Evolutionary conservation across 2,329 filamentous ascomycete genomes (phyloP).

Genomic region (Penicillium psychrosexuale): DNA sequence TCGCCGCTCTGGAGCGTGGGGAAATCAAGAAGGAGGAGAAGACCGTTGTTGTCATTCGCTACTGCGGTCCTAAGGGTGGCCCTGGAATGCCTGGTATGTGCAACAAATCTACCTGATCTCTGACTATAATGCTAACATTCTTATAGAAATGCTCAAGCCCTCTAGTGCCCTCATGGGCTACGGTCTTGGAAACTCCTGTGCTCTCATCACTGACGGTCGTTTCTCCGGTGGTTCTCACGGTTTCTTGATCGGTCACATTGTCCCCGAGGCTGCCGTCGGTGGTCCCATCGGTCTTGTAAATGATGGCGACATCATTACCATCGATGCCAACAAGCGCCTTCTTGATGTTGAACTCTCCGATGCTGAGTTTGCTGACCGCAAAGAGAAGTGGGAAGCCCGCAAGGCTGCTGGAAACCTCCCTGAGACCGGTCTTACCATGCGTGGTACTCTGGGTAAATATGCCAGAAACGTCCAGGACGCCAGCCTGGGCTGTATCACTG

Average conservation of each 20-base stretch:
- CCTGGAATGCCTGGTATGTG: slow-evolving; percentile 61
- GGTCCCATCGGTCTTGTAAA: slow-evolving; percentile 80
- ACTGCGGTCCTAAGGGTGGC: slow-evolving; percentile 69
- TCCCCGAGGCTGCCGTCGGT: slow-evolving; percentile 81
- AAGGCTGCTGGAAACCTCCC: slow-evolving; percentile 39
- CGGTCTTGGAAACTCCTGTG: slow-evolving; percentile 66
- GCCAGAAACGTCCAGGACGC: slow-evolving; percentile 51
- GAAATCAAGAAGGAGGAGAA: slow-evolving; percentile 74
- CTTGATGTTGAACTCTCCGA: slow-evolving; percentile 65
- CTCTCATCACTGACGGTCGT: slow-evolving; percentile 74
- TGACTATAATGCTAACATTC: slow-evolving; percentile 55
- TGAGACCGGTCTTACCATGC: slow-evolving; percentile 55
- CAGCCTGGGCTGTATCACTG: slow-evolving; percentile 49
- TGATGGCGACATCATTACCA: slow-evolving; percentile 78
- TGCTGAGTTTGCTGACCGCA: slow-evolving; percentile 59
- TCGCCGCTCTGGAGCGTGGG: slow-evolving; percentile 62
- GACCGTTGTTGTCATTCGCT: slow-evolving; percentile 72
- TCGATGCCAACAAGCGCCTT: slow-evolving; percentile 72
- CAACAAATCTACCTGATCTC: neutral
- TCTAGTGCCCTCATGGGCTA: slow-evolving; percentile 71
- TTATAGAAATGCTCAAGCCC: slow-evolving; percentile 66
- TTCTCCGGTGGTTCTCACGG: slow-evolving; percentile 85
- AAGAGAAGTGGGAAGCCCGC: slow-evolving; percentile 57
- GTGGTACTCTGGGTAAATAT: slow-evolving; percentile 70
- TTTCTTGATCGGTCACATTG: slow-evolving; percentile 89